phyloP scores from a whole-genome alignment of 768 basidiomycete species.

The Rubroboletus satanas region DNA sequence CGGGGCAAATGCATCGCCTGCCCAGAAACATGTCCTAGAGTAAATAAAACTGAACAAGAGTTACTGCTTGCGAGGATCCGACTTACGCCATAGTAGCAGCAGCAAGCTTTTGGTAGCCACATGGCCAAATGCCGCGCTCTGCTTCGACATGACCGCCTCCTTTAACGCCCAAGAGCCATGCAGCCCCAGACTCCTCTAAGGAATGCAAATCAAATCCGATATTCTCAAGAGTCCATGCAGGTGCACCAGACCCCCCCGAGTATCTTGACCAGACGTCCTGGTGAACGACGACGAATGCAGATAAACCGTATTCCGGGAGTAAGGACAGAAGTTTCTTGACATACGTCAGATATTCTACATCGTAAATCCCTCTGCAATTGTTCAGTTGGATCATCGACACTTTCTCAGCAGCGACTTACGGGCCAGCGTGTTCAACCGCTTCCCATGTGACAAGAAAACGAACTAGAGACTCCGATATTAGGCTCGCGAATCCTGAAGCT shows the following conservation, averaged over 20 bases:
- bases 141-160: slow-evolving; percentile 71
- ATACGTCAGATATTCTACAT: slow-evolving; percentile 78
- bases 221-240: slow-evolving; percentile 88
- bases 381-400: not conserved
- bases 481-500: not conserved
- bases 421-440: slow-evolving; percentile 89
- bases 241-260: slow-evolving; percentile 92
- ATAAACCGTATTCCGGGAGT: slow-evolving; percentile 68
- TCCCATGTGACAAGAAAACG: slow-evolving; percentile 97
- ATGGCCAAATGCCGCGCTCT: slow-evolving; percentile 87
- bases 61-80: not conserved
- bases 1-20: slow-evolving; percentile 80
- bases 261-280: slow-evolving; percentile 98
- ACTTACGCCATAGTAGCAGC: slow-evolving; percentile 89
- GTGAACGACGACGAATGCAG: slow-evolving; percentile 77
- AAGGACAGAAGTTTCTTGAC: slow-evolving; percentile 64
- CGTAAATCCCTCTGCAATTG: slow-evolving; percentile 68
- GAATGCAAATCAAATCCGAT: slow-evolving; percentile 81
- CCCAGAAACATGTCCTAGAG: slow-evolving; percentile 87
- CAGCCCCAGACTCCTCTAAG: slow-evolving; percentile 79
- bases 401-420: slow-evolving; percentile 49
- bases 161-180: slow-evolving; percentile 79
- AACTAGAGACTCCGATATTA: slow-evolving; percentile 42
- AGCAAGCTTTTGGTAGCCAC: slow-evolving; percentile 91
- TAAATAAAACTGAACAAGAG: not conserved